Conservation (phyloP, 805 yeast species). For the Metschnikowia cubensis region DNA sequence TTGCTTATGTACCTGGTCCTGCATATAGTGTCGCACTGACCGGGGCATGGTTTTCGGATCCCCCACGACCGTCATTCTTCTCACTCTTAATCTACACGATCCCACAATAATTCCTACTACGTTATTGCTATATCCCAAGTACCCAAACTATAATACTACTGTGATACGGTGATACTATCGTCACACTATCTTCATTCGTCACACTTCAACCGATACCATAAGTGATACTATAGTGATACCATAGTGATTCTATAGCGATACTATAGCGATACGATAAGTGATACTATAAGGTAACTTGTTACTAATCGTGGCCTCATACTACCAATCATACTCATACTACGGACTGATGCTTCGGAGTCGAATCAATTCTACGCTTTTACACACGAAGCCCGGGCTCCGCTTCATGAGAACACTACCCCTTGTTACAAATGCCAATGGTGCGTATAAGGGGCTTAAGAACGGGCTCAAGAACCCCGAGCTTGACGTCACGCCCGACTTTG, state of each 20-base stretch:
- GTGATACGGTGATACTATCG: no score
- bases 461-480: neutral
- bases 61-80: neutral
- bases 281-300: neutral
- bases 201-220: no score
- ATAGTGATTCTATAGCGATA: neutral
- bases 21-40: neutral
- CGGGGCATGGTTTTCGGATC: neutral
- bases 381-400: conserved; percentile 7
- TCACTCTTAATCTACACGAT: neutral
- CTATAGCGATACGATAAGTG: neutral
- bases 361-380: neutral
- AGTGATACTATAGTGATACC: neutral
- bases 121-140: no score
- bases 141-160: no score
- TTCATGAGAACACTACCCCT: conserved; percentile 27
- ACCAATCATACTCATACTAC: no score
- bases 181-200: no score
- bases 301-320: no score
- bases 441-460: neutral
- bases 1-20: conserved; percentile 6
- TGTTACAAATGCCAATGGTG: conserved; percentile 3
- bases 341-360: conserved; percentile 1
- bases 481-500: conserved; percentile 9
- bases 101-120: no score